A percentile compares a stretch with the other conserved stretches of the same genome.
Conservation (phyloP, 495 filamentous ascomycete genomes). For the Lophium mytilinum region DNA sequence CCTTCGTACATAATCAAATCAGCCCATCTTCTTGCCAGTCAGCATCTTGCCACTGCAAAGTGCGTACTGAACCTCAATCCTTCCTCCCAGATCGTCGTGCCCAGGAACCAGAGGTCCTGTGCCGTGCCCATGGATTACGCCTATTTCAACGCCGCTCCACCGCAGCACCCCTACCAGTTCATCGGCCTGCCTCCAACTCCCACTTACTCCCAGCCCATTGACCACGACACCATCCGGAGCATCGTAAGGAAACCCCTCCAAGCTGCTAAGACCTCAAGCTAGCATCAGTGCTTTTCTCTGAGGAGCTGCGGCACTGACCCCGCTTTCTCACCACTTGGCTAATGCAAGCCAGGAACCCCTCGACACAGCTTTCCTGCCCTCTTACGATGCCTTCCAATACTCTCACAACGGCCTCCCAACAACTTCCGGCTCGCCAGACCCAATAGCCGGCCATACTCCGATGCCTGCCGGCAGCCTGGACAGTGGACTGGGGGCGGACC, state of each 20-base stretch:
- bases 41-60: too few relatives aligned
- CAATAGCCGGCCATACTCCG: slow-evolving; percentile 13
- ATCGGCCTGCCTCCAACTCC: slow-evolving; percentile 47
- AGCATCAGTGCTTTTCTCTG: background rate
- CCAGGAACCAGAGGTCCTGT: background rate
- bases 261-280: background rate
- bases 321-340: slow-evolving; percentile 12
- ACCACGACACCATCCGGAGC: slow-evolving; percentile 27
- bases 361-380: slow-evolving; percentile 18
- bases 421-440: slow-evolving; percentile 20
- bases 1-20: background rate
- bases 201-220: slow-evolving; percentile 46
- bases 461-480: slow-evolving; percentile 25
- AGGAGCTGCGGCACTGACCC: background rate
- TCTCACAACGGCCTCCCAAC: slow-evolving; percentile 9
- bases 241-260: slow-evolving; percentile 7
- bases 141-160: slow-evolving; percentile 34
- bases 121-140: slow-evolving; percentile 20
- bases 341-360: slow-evolving; percentile 21
- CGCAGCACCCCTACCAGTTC: slow-evolving; percentile 46
- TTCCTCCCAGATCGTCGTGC: background rate
- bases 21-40: background rate
- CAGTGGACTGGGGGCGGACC: slow-evolving; percentile 17
- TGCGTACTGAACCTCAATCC: background rate
- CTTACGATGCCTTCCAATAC: slow-evolving; percentile 21